Evolutionary conservation across 352 stramenopile species (phyloP).

Genomic region (Phytophthora kernoviae): DNA sequence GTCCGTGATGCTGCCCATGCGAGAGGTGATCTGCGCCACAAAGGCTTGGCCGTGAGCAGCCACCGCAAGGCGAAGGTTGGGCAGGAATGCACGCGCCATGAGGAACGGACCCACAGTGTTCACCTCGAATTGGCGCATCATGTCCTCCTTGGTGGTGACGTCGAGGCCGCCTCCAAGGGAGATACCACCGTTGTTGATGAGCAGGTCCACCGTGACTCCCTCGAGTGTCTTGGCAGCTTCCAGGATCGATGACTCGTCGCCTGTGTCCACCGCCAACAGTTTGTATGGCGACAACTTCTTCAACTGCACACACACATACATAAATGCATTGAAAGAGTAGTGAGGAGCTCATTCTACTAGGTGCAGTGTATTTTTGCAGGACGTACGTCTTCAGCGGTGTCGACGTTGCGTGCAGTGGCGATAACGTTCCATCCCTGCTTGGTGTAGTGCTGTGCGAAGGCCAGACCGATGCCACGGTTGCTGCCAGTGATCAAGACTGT

Average conservation of each 20-base stretch:
- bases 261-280: constrained; percentile 56
- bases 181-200: constrained; percentile 82
- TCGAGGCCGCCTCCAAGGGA: constrained; percentile 26
- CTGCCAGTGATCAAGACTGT: constrained; percentile 57
- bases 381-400: constrained; percentile 27
- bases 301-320: constrained; percentile 12
- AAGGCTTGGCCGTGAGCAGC: constrained; percentile 39
- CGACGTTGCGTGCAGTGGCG: constrained; percentile 44
- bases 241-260: constrained; percentile 59
- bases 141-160: constrained; percentile 52
- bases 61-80: constrained; percentile 53
- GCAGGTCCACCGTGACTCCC: constrained; percentile 51
- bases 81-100: constrained; percentile 59
- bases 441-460: constrained; percentile 48
- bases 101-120: constrained; percentile 76
- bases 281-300: constrained; percentile 44
- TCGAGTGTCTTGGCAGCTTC: constrained; percentile 41
- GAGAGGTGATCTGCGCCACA: constrained; percentile 64
- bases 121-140: constrained; percentile 75
- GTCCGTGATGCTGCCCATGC: constrained; percentile 65
- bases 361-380: neutral
- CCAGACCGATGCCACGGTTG: constrained; percentile 55
- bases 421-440: constrained; percentile 55
- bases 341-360: too few species aligned
- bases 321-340: neutral